phyloP scores from a whole-genome alignment of 805 yeast genomes.

The Yarrowia keelungensis region DNA sequence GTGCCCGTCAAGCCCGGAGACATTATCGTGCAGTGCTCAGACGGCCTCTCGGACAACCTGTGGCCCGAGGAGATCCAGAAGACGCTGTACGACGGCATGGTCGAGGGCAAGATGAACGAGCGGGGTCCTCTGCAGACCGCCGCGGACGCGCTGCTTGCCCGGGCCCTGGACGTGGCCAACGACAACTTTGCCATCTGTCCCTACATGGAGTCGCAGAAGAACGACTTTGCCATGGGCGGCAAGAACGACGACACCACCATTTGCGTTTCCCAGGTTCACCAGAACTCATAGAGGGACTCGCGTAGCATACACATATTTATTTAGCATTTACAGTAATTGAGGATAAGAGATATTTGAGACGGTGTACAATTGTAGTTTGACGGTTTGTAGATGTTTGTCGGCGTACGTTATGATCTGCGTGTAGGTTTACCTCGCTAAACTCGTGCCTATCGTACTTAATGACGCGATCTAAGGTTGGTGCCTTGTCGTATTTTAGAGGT shows the following conservation, averaged over 20 bases:
- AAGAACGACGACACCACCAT: conserved; percentile 39
- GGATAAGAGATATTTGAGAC: not conserved
- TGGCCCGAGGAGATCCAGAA: conserved; percentile 42
- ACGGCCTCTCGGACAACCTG: conserved; percentile 41
- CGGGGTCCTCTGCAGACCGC: conserved; percentile 40
- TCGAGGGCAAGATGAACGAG: conserved; percentile 40
- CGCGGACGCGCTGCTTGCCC: conserved; percentile 37
- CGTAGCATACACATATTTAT: conserved; percentile 16
- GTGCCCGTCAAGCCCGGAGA: conserved; percentile 41
- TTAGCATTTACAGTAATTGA: conserved; percentile 27
- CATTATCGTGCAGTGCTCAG: conserved; percentile 40
- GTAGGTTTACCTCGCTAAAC: too few species aligned
- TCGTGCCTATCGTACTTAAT: too few species aligned
- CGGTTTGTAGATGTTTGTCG: too few species aligned
- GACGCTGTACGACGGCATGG: conserved; percentile 33
- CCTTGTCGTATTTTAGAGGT: too few species aligned
- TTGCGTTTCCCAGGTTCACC: conserved; percentile 37
- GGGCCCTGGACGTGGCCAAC: conserved; percentile 40
- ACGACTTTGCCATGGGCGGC: conserved; percentile 33
- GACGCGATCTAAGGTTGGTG: too few species aligned
- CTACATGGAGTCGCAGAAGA: conserved; percentile 29
- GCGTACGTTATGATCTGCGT: too few species aligned
- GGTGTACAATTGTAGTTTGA: not conserved
- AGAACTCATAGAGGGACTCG: conserved; percentile 26
- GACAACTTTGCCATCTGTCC: conserved; percentile 42